These are phyloP conservation scores for Micromonas pusilla DNA, from an alignment of 139 green algal genomes.

Conservation along the genomic window DNA sequence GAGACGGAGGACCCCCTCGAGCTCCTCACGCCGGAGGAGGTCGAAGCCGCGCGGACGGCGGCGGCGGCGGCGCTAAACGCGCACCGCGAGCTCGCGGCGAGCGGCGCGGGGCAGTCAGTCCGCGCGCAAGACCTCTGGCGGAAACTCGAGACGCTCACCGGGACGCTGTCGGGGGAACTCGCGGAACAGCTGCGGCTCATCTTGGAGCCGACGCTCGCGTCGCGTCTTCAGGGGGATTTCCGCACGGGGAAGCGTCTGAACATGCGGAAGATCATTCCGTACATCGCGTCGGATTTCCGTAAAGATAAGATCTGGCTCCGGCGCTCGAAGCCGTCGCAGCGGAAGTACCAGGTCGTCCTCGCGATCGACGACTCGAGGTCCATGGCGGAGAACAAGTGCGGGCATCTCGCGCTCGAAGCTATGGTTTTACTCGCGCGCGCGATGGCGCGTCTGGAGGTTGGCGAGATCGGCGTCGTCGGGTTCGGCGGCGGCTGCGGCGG, in stretches of 20 bases:
- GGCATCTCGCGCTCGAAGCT: conserved; percentile 80
- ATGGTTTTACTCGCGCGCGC: conserved; percentile 73
- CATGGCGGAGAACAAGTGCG: conserved; percentile 86
- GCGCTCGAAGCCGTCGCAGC: conserved; percentile 83
- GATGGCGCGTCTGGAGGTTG: conserved; percentile 82
- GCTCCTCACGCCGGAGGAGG: conserved; percentile 32
- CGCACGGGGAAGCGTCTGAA: conserved; percentile 93
- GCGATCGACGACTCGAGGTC: conserved; percentile 82
- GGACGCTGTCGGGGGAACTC: conserved; percentile 68
- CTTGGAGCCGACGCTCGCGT: conserved; percentile 85
- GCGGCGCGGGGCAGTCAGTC: conserved; percentile 30
- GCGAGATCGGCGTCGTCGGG: conserved; percentile 80
- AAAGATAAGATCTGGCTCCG: conserved; percentile 99
- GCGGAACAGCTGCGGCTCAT: conserved; percentile 92
- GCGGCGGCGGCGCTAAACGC: conserved; percentile 16
- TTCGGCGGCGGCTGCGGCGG: conserved; percentile 71
- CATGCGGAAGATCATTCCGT: conserved; percentile 97
- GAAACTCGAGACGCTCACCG: conserved; percentile 72
- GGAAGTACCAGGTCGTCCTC: conserved; percentile 89
- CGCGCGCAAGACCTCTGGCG: conserved; percentile 56
- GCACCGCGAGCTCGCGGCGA: not conserved
- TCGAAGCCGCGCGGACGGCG: conserved; percentile 15
- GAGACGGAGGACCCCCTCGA: conserved; percentile 28
- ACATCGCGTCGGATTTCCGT: conserved; percentile 92
- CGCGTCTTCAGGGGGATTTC: conserved; percentile 83